These are phyloP conservation scores for Litchi chinensis DNA, from an alignment of 345 rosid species.

Conservation along the genomic window DNA sequence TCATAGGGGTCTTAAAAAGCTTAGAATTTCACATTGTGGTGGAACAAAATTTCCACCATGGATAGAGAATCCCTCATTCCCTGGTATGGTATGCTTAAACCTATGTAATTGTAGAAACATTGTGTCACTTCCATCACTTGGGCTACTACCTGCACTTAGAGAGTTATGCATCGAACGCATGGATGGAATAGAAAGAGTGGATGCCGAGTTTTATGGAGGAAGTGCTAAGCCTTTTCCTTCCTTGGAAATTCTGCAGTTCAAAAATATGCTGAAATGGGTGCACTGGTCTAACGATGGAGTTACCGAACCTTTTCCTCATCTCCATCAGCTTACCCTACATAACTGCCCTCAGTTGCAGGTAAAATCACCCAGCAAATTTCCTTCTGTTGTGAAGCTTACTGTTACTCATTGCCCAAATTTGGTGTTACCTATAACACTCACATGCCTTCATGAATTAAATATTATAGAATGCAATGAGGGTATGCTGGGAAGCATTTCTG, in stretches of 20 bases:
- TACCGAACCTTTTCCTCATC: neutral
- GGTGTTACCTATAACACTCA: neutral
- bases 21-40: neutral
- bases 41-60: neutral
- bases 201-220: neutral
- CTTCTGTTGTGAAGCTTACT: neutral
- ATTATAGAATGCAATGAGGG: neutral
- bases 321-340: neutral
- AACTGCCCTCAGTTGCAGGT: neutral
- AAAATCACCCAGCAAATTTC: neutral
- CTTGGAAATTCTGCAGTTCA: neutral
- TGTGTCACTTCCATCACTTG: slow-evolving; percentile 26
- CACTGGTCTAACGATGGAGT: neutral
- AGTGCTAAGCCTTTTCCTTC: neutral
- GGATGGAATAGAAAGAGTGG: slow-evolving; percentile 5
- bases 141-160: slow-evolving; percentile 25
- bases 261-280: neutral
- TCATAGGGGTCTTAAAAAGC: neutral
- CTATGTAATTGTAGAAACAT: neutral
- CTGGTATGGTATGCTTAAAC: neutral
- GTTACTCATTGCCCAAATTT: neutral
- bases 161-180: slow-evolving; percentile 15
- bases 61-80: neutral
- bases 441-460: neutral
- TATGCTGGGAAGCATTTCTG: neutral